Conservation (phyloP, 805 yeast genomes). For the Priceomyces haplophilus region DNA sequence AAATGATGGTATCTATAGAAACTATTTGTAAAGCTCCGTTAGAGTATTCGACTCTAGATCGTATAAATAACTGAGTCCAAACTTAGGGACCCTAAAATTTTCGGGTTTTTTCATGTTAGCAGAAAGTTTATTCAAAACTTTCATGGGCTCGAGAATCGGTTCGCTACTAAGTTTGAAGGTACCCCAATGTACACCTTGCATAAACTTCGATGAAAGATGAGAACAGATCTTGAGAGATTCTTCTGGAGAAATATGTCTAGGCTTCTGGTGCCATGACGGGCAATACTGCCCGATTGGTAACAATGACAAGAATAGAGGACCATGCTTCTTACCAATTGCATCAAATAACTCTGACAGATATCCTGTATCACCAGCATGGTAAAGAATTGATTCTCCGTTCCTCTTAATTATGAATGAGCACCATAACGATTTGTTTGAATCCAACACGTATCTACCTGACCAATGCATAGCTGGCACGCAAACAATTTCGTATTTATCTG, state of each 20-base stretch:
- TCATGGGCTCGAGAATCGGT: constrained; percentile 80
- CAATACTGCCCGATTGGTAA: constrained; percentile 94
- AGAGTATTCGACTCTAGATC: constrained; percentile 26
- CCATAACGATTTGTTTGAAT: constrained; percentile 83
- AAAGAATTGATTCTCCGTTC: constrained; percentile 67
- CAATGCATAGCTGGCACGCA: constrained; percentile 97
- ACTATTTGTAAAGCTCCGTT: constrained; percentile 13
- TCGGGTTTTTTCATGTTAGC: constrained; percentile 29
- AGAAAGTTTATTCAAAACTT: constrained; percentile 52
- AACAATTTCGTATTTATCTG: constrained; percentile 67
- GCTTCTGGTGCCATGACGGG: constrained; percentile 91
- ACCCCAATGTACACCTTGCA: constrained; percentile 96
- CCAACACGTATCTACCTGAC: constrained; percentile 84
- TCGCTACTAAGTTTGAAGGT: constrained; percentile 89
- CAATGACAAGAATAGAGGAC: constrained; percentile 58
- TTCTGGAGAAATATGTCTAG: constrained; percentile 80
- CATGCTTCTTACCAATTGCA: constrained; percentile 61
- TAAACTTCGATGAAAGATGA: constrained; percentile 56
- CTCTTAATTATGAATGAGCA: constrained; percentile 74
- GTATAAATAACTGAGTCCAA: constrained; percentile 68
- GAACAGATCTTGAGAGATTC: constrained; percentile 70
- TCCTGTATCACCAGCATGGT: constrained; percentile 96
- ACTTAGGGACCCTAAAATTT: constrained; percentile 61
- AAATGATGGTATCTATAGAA: not conserved
- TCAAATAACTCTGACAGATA: constrained; percentile 71